Conservation (phyloP, 78 protist species). For the Speleostelium caveatum region DNA sequence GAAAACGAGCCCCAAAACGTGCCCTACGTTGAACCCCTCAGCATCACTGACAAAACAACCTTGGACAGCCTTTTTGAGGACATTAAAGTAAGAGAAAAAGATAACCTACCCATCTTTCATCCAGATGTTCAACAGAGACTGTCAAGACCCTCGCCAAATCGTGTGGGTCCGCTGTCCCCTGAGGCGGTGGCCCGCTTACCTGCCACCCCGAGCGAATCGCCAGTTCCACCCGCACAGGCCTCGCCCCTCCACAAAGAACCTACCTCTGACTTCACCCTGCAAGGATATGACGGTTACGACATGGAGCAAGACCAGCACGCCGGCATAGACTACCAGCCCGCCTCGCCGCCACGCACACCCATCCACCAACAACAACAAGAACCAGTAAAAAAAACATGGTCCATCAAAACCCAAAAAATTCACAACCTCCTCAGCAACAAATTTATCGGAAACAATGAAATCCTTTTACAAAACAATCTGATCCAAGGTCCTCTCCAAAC, state of each 20-base stretch:
- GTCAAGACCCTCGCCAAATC: neutral
- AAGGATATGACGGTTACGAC: neutral
- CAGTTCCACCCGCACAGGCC: neutral
- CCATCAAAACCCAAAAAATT: conserved; percentile 41
- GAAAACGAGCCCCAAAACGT: neutral
- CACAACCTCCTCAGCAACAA: conserved; percentile 35
- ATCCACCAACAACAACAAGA: neutral
- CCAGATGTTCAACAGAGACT: too few relatives aligned
- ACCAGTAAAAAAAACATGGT: conserved; percentile 12
- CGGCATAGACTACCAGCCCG: neutral
- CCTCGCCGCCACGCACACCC: neutral
- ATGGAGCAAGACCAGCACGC: neutral
- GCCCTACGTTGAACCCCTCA: neutral
- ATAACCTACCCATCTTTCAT: too few relatives aligned
- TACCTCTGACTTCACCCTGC: neutral
- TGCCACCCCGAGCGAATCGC: neutral
- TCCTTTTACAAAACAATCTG: neutral
- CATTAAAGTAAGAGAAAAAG: neutral
- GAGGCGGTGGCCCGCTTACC: too few relatives aligned
- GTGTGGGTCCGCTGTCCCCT: neutral
- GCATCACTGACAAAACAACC: neutral
- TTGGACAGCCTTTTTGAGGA: neutral
- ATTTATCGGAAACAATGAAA: neutral
- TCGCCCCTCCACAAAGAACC: neutral
- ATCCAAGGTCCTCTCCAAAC: neutral